Evolutionary conservation across 164 flowering plant species (phyloP), one percentile per base, ranked within the genome.

Genomic region (Hamamelis virginiana): DNA sequence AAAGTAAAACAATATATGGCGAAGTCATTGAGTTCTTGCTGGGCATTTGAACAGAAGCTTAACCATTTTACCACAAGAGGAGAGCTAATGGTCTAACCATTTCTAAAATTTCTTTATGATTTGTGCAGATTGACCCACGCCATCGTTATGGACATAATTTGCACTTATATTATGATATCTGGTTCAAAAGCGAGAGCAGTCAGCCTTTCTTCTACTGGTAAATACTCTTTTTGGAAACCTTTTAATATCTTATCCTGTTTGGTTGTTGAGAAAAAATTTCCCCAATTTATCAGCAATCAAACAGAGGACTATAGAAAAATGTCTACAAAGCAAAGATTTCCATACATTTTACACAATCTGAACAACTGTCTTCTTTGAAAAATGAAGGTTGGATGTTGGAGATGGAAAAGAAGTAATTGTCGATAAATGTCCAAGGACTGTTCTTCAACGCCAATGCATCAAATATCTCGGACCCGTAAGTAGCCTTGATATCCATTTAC

Each of bases 161-260:
- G 44, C 91, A 85, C 67, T 18, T 85, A 43, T 89, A 85, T 47
- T 89, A 89, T 65, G 93, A 89, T 59, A 27, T 87, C 51, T 89
- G 93, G 93, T 87, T 85, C 58, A 41, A 47, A 44, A 87, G 89
- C 43, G 83, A 87, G 66, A 87, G 93, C 79, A 51, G 60, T 27
- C 91, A 89, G 47, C 93, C 93, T 62, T 89, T 89, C 85, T 89
- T 89, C 76, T 89, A 80, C 78, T 89, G 93, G 93, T 88, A 68
- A 80, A 70, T 53, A 53, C 53, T 58, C 60, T 9, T 55, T 27
- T 13, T 38, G 25, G 21, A 27, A 68, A 68, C 19, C 16, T 19
- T 57, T 44, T 52, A 13, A 11, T 33, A 41, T 9, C 16, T 26
- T 1, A 43, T 48, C 19, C 41, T 55, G 41, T 21, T 58, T 64